These are phyloP conservation scores for Myriangium duriaei DNA, from an alignment of 2,329 filamentous ascomycete genomes.

Conservation along the genomic window DNA sequence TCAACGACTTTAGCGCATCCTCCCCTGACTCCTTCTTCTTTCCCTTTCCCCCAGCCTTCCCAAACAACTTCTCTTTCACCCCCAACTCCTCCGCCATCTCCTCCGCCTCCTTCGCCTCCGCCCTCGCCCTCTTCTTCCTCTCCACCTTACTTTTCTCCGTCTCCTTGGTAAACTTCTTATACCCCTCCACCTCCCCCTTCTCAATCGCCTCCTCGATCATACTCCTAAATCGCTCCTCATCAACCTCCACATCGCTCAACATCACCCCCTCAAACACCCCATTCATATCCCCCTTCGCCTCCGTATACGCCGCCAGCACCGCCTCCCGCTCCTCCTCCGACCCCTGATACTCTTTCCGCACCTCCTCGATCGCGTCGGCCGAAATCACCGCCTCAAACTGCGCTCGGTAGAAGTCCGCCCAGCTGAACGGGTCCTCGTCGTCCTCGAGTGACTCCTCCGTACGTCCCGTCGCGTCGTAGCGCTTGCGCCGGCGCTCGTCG, in stretches of 20 bases:
- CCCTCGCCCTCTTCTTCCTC: conserved; percentile 45
- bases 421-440: conserved; percentile 65
- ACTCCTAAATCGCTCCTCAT: conserved; percentile 70
- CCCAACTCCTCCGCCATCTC: conserved; percentile 64
- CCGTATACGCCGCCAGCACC: conserved; percentile 62
- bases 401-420: conserved; percentile 76
- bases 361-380: conserved; percentile 56
- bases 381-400: conserved; percentile 71
- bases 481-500: conserved; percentile 63
- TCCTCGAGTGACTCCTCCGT: conserved; percentile 73
- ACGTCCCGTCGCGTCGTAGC: conserved; percentile 82
- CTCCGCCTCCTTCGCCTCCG: conserved; percentile 60
- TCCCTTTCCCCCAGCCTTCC: conserved; percentile 20
- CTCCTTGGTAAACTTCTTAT: conserved; percentile 60
- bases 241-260: conserved; percentile 68
- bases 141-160: conserved; percentile 31
- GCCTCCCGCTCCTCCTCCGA: conserved; percentile 76
- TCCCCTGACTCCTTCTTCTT: conserved; percentile 32
- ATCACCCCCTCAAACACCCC: conserved; percentile 71
- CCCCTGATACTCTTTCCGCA: conserved; percentile 67
- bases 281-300: conserved; percentile 62
- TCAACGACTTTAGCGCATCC: conserved; percentile 56
- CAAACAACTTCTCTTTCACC: conserved; percentile 57
- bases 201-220: conserved; percentile 75
- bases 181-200: conserved; percentile 52